phyloP scores from a whole-genome alignment of 768 basidiomycete species.

The Hericium rajendrae region DNA sequence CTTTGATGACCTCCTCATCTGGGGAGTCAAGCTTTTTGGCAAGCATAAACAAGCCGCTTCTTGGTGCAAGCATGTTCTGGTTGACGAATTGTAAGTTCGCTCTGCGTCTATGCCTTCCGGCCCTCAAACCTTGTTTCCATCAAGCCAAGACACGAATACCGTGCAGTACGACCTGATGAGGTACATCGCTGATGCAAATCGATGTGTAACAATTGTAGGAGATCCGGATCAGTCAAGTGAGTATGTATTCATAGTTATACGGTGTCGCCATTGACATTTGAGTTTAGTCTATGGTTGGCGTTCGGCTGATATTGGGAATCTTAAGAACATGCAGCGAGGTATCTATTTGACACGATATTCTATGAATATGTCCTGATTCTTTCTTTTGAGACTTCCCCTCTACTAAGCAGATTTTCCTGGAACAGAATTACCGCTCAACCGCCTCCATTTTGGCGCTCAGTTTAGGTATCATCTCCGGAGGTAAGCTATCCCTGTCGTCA shows the following conservation, averaged over 20 bases:
- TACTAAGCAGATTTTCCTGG: constrained; percentile 62
- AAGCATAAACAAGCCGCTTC: constrained; percentile 35
- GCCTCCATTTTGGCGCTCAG: constrained; percentile 63
- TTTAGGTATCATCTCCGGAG: constrained; percentile 75
- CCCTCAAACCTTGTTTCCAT: not conserved
- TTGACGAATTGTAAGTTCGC: constrained; percentile 68
- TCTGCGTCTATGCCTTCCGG: too few relatives aligned
- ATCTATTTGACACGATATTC: not conserved
- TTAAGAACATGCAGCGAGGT: constrained; percentile 65
- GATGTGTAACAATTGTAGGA: constrained; percentile 71
- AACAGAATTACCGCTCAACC: constrained; percentile 84
- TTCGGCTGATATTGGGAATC: constrained; percentile 67
- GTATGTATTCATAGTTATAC: constrained; percentile 10
- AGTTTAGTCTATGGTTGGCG: constrained; percentile 75
- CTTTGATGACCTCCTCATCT: constrained; percentile 79
- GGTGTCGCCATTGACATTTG: not conserved
- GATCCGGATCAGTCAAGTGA: constrained; percentile 87
- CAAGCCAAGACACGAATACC: constrained; percentile 70
- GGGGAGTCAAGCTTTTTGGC: constrained; percentile 57
- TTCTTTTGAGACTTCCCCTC: constrained; percentile 48
- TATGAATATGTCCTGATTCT: too few relatives aligned
- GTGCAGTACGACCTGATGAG: constrained; percentile 78
- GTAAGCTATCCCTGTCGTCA: constrained; percentile 24
- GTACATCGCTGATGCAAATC: constrained; percentile 41
- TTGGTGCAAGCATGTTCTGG: constrained; percentile 63